Evolutionary conservation across 2,329 filamentous ascomycete genomes (phyloP), one percentile per base, ranked within the genome.

Genomic region (Fusarium sp.): DNA sequence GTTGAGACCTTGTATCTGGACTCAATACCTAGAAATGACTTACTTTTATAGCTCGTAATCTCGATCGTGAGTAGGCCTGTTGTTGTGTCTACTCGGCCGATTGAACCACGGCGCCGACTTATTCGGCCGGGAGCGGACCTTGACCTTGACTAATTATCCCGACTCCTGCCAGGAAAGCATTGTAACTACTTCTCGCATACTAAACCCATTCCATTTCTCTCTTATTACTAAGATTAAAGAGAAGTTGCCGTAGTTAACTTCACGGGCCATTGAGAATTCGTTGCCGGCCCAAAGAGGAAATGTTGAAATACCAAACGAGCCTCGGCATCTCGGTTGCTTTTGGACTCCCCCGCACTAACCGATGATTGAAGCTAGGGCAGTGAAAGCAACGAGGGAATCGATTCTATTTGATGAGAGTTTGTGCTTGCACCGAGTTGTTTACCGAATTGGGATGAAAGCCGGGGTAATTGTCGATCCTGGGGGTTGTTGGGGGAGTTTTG

Each of bases 291-390:
- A 71, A 68, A 68, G 11, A 55, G 44, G 44, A 44, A 62, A 62
- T 60, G 29, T 50, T 59, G 27, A 41, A 50, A 42, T 27, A 50
- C 29, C 53, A 38, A 58, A 60, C 29, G 38, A 68, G 59, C 73
- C 73, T 75, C 72, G 72, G 73, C 58, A 75, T 69, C 64, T 74
- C 71, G 74, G 74, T 62, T 63, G 64, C 33, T 54, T 36, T 27
- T 15, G 9, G 22, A 18, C 27, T 65, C 64, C 74, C 74, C 74
- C 74, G 74, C 74, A 76, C 68, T 27, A 36, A 38, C 18, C 33
- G 31, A 41, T 35, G 18, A 38, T 44, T 36, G 29, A 63, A 67
- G 62, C 74, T 57, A 68, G 64, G 70, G 67, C 65, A 76, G 55
- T 41, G 46, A 33, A 44, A 63, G 44, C 18, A 42, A 44, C 50